Conservation (phyloP, 495 filamentous ascomycete genomes). For the Parathielavia hyrcaniae region DNA sequence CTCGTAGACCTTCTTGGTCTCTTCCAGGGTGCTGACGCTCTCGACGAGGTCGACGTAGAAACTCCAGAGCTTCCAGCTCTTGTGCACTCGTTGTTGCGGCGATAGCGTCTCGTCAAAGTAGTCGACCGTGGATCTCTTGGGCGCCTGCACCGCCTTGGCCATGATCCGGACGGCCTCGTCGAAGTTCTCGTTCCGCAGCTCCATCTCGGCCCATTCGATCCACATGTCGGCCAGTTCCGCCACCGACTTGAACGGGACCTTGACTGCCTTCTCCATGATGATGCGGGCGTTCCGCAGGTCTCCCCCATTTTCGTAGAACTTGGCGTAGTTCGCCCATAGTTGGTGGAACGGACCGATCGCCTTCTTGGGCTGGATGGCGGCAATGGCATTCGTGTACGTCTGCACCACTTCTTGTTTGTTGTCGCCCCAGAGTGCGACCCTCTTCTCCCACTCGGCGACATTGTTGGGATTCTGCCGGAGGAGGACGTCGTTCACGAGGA, state of each 20-base stretch:
- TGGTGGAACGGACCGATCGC: conserved; percentile 91
- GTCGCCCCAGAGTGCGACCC: conserved; percentile 89
- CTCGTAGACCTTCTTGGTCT: conserved; percentile 91
- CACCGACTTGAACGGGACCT: conserved; percentile 93
- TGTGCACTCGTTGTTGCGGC: conserved; percentile 94
- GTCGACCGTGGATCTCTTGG: conserved; percentile 90
- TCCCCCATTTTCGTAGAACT: conserved; percentile 88
- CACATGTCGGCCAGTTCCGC: conserved; percentile 95
- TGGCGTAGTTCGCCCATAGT: conserved; percentile 95
- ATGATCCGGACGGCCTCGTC: conserved; percentile 91
- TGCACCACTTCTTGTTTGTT: conserved; percentile 88
- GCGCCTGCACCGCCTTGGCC: conserved; percentile 92
- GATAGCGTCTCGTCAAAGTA: conserved; percentile 95
- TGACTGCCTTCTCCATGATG: conserved; percentile 96
- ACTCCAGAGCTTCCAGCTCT: conserved; percentile 99
- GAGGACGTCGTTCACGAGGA: conserved; percentile 94
- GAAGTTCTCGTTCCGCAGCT: conserved; percentile 91
- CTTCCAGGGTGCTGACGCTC: conserved; percentile 82
- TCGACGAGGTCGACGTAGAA: conserved; percentile 99
- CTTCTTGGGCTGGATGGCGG: conserved; percentile 88
- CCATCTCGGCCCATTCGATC: conserved; percentile 99
- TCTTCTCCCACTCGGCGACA: conserved; percentile 94
- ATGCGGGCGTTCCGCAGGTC: conserved; percentile 79
- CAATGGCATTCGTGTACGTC: conserved; percentile 92
- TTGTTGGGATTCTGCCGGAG: conserved; percentile 95